Evolutionary conservation across 2,329 filamentous ascomycete genomes (phyloP), one percentile per base, ranked within the genome.

Genomic region (Fusarium guadeloupense): DNA sequence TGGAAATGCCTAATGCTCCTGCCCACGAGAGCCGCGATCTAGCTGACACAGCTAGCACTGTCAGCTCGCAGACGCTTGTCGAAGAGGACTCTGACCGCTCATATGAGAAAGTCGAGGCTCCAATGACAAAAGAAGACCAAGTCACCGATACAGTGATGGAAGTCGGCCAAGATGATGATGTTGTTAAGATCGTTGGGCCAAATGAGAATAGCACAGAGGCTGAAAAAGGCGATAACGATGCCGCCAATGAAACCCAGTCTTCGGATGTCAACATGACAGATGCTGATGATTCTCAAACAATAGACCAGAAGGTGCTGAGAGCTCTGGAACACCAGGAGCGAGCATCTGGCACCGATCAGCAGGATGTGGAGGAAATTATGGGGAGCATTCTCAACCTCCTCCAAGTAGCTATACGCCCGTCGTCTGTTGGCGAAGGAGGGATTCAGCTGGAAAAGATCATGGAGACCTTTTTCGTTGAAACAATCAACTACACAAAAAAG

Each of bases 311-410:
- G 47, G 79, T 84, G 9, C 75, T 74, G 39, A 77, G 70, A 50
- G 81, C 76, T 6, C 77, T 79, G 21, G 81, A 79, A 67, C 78
- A 76, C 68, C 79, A 77, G 70, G 78, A 78, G 49, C 62, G 78
- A 69, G 77, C 76, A 26, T 80, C 80, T 9, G 83, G 83, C 4
- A 85, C 83, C 1, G 81, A 92, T 28, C 95, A 99, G 71, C 93
- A 99, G 76, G 95, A 99, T 76, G 94, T 97, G 5, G 93, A 93
- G 12, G 95, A 99, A 75, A 94, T 97, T 39, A 93, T 97, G 78
- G 92, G 92, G 54, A 95, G 94, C 69, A 91, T 97, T 21, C 86
- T 97, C 54, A 93, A 94, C 71, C 90, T 95, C 44, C 81, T 97
- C n/a, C 91, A 95, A 69, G 93, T 91, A 46, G 93, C 94, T 3